Percentiles rank a stretch among this genome's conserved stretches.
Conservation (phyloP, 257 asterid species). For the Penstemon barbatus region DNA sequence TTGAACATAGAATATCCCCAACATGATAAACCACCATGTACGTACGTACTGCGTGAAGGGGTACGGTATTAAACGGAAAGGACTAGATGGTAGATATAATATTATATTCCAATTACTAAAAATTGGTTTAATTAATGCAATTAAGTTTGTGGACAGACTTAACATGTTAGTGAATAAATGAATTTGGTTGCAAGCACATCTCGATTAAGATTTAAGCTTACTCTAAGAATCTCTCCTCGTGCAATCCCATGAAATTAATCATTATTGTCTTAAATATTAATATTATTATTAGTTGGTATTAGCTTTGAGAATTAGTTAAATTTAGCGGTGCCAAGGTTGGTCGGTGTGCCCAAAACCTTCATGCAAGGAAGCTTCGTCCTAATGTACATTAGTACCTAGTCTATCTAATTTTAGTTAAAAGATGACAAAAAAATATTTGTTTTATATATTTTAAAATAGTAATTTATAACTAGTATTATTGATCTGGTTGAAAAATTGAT, state of each 20-base stretch:
- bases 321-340: conserved; percentile 14
- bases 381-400: background rate
- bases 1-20: background rate
- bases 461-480: too few relatives aligned
- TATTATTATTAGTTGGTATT: background rate
- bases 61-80: background rate
- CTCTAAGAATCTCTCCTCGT: conserved; percentile 28
- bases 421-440: background rate
- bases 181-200: background rate
- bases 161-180: conserved; percentile 5
- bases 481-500: too few relatives aligned
- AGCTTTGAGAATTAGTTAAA: background rate
- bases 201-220: conserved; percentile 12
- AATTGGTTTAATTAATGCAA: background rate
- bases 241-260: conserved; percentile 23
- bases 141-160: conserved; percentile 14
- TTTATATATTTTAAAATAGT: too few relatives aligned
- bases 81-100: background rate
- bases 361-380: conserved; percentile 36
- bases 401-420: background rate
- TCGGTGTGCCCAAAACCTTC: conserved; percentile 33
- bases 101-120: background rate
- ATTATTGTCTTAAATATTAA: conserved; percentile 6
- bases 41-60: conserved; percentile 10
- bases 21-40: background rate